Conservation (phyloP, 1,139 yeast species). For the Yamadazyma jaroonii region DNA sequence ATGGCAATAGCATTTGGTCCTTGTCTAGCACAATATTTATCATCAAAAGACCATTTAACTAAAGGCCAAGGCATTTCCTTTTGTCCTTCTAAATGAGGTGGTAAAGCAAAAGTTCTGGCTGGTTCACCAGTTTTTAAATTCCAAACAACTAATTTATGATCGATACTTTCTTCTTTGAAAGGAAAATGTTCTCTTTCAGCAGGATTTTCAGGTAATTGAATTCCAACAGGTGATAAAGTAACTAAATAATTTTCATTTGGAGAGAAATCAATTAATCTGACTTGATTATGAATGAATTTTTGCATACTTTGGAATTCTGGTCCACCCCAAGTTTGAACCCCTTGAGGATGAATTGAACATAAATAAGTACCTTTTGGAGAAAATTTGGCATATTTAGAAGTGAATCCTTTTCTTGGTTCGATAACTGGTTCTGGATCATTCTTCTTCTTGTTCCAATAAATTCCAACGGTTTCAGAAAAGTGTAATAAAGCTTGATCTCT, state of each 20-base stretch:
- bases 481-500: constrained; percentile 90
- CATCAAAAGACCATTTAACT: constrained; percentile 94
- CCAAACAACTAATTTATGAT: constrained; percentile 95
- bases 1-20: constrained; percentile 92
- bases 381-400: constrained; percentile 83
- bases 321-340: constrained; percentile 97
- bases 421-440: constrained; percentile 75
- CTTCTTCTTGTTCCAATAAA: constrained; percentile 82
- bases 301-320: constrained; percentile 68
- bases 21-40: constrained; percentile 91
- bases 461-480: constrained; percentile 75
- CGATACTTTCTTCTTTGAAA: constrained; percentile 83
- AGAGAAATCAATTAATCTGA: constrained; percentile 85
- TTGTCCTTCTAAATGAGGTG: constrained; percentile 69
- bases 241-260: constrained; percentile 90
- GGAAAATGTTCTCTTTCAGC: constrained; percentile 68
- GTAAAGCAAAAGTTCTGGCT: constrained; percentile 85
- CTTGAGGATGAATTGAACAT: constrained; percentile 89
- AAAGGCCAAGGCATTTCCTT: constrained; percentile 93
- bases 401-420: constrained; percentile 81
- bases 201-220: constrained; percentile 66
- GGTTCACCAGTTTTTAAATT: constrained; percentile 82
- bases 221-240: constrained; percentile 86
- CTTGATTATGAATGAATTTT: constrained; percentile 87
- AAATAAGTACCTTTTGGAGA: constrained; percentile 93